Conservation (phyloP, 2,329 filamentous ascomycete species). For the Ascochyta koolunga region DNA sequence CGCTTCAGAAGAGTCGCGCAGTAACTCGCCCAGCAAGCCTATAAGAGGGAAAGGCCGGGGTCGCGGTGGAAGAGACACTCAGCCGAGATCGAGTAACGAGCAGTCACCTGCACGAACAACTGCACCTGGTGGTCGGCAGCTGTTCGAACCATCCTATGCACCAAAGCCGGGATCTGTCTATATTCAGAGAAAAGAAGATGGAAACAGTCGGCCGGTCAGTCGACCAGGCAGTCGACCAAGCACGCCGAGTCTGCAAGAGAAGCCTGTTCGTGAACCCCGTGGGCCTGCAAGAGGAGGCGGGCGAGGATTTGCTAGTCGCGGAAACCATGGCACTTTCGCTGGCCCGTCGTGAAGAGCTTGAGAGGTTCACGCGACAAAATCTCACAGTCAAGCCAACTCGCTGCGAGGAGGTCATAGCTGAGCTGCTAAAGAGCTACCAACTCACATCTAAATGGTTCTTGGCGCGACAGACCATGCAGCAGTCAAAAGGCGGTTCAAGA, state of each 20-base stretch:
- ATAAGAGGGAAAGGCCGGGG: conserved; percentile 46
- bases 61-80: conserved; percentile 45
- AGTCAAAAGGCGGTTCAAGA: no score
- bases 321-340: conserved; percentile 40
- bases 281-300: conserved; percentile 79
- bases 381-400: not conserved
- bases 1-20: conserved; percentile 44
- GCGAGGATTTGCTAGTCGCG: conserved; percentile 74
- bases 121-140: conserved; percentile 58
- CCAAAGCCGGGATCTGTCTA: conserved; percentile 65
- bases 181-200: conserved; percentile 52
- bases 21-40: conserved; percentile 42
- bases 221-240: conserved; percentile 56
- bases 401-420: no score
- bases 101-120: conserved; percentile 42
- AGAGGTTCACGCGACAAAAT: not conserved
- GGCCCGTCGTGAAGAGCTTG: conserved; percentile 22
- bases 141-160: conserved; percentile 79
- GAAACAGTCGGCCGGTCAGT: conserved; percentile 54
- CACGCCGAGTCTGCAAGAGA: conserved; percentile 67
- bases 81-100: conserved; percentile 47
- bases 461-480: no score
- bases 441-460: no score
- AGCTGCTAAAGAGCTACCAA: no score
- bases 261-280: conserved; percentile 74